A percentile compares a stretch with the other conserved stretches of the same genome.
These are phyloP conservation scores for Prunus mira DNA, from an alignment of 306 rosid species.

Conservation along the genomic window DNA sequence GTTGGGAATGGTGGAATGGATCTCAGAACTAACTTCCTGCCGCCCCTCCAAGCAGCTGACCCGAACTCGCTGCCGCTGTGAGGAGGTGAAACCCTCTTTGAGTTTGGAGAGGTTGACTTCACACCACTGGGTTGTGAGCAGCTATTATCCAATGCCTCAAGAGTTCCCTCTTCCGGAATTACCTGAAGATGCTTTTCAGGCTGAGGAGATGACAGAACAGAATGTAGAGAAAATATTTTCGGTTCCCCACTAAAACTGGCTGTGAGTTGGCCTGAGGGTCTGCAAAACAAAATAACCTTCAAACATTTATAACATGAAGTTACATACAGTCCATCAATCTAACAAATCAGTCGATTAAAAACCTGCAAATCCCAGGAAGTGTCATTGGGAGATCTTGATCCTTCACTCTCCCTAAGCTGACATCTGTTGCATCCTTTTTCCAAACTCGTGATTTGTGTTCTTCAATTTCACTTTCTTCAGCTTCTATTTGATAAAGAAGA, in stretches of 20 bases:
- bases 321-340: not conserved
- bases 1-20: conserved; percentile 23
- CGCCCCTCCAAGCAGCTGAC: conserved; percentile 17
- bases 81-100: conserved; percentile 27
- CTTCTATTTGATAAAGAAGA: conserved; percentile 1
- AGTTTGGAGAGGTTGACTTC: conserved; percentile 27
- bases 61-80: conserved; percentile 2
- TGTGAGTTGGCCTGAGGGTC: conserved; percentile 8
- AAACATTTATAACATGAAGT: not conserved
- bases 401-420: not conserved
- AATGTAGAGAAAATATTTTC: not conserved
- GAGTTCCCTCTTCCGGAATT: conserved; percentile 27
- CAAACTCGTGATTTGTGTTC: not conserved
- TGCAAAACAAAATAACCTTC: not conserved
- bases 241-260: not conserved
- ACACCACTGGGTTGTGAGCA: not conserved
- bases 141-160: conserved; percentile 1
- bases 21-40: conserved; percentile 28
- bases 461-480: conserved; percentile 7
- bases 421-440: not conserved
- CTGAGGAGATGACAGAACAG: conserved; percentile 13
- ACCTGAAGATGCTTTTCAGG: conserved; percentile 3
- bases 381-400: conserved; percentile 9
- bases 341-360: not conserved
- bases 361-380: conserved; percentile 22